phyloP scores from a whole-genome alignment of 805 yeast genomes.

The Wickerhamomyces queroliae region DNA sequence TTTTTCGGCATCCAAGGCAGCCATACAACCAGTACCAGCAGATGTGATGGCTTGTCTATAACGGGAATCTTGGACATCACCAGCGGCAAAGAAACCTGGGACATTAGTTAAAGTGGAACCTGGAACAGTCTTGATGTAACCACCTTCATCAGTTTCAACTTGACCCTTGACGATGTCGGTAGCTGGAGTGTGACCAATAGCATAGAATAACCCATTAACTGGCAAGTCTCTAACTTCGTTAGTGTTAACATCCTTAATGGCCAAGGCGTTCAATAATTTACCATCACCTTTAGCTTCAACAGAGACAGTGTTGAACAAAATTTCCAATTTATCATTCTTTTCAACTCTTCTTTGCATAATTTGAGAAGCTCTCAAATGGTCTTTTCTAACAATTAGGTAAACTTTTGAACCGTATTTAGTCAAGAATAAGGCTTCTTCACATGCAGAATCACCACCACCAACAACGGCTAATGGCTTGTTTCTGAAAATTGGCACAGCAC shows the following conservation, averaged over 20 bases:
- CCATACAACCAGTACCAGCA: conserved; percentile 99
- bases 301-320: conserved; percentile 80
- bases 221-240: conserved; percentile 61
- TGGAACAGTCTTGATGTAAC: conserved; percentile 85
- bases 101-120: conserved; percentile 85
- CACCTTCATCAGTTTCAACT: conserved; percentile 74
- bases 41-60: conserved; percentile 99
- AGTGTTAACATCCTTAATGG: conserved; percentile 66
- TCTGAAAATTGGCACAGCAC: conserved; percentile 98
- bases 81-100: conserved; percentile 95
- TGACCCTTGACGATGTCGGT: conserved; percentile 75
- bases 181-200: conserved; percentile 97
- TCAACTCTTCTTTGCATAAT: conserved; percentile 95
- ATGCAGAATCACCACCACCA: conserved; percentile 99
- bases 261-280: conserved; percentile 61
- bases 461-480: conserved; percentile 95
- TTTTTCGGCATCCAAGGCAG: conserved; percentile 92
- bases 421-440: conserved; percentile 96
- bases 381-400: conserved; percentile 88
- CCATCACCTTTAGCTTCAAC: conserved; percentile 93
- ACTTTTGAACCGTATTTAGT: conserved; percentile 98
- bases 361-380: conserved; percentile 87
- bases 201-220: conserved; percentile 93
- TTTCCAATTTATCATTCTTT: conserved; percentile 82
- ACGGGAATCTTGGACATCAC: conserved; percentile 95